Evolutionary conservation across 768 basidiomycete species (phyloP), one percentile per base, ranked within the genome.

Genomic region (Favolaschia claudopus): DNA sequence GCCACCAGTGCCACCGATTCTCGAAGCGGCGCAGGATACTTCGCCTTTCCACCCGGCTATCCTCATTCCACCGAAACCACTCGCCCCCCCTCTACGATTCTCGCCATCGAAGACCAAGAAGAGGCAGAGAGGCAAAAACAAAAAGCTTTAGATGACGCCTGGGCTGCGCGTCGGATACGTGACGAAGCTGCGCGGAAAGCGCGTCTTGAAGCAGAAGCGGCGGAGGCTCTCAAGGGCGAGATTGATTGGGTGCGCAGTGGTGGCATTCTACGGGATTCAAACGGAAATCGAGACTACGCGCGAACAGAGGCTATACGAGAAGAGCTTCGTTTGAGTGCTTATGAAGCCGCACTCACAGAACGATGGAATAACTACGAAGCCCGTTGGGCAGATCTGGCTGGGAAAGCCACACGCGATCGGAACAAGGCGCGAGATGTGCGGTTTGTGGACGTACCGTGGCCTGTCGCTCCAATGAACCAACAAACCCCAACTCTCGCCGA

Each of bases 391-490:
- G 64, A 64, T 13, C 69, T 86, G 14, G 63, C 71, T 40, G 65
- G 72, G 20, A 72, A 71, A 55, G 60, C 61, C 7, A 38, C 40
- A 28, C 51, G 45, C 7, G 68, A 62, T 29, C 53, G 50, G n/a
- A 47, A 55, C 32, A 55, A 49, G 25, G 48, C 33, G 14, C 39
- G 54, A 7, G 49, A 67, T 24, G 55, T 83, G 19, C 50, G 66
- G 17, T 91, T 89, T 63, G 63, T 50, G 5, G 83, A 85, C 57
- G 79, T 91, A 39, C 88, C 89, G 0, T 91, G 89, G 89, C 89
- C 89, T 0, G 73, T 85, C 10, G 62, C 66, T 17, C 54, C 36
- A 8, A 51, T 37, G 13, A 49, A 56, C 2, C 46, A n/a, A 31
- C 68, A 5, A 47, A 53, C 24, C 47, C 64, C 59, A 57, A 67